These are phyloP conservation scores for Verticillium isaacii DNA, from an alignment of 2,329 filamentous ascomycete genomes.

Conservation along the genomic window DNA sequence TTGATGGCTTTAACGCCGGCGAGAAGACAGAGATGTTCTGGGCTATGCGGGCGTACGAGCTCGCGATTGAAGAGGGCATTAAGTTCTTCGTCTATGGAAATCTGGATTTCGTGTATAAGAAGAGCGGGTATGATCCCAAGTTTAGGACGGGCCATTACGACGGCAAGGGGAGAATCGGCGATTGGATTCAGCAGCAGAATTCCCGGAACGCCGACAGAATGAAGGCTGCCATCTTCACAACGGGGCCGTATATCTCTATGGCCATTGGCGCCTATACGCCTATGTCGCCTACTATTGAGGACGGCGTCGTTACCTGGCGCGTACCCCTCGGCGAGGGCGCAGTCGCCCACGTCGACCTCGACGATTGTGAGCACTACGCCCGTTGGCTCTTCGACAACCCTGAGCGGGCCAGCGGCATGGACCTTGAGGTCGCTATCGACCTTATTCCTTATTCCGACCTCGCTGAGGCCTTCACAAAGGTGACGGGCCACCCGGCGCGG, in stretches of 20 bases:
- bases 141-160: constrained; percentile 44
- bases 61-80: constrained; percentile 36
- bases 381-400: constrained; percentile 44
- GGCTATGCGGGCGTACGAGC: constrained; percentile 35
- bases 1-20: constrained; percentile 48
- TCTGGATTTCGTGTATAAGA: constrained; percentile 44
- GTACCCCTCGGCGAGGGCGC: constrained; percentile 34
- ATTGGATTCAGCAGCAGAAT: constrained; percentile 37
- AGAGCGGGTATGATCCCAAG: constrained; percentile 37
- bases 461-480: constrained; percentile 33
- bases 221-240: constrained; percentile 28
- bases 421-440: constrained; percentile 38
- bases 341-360: constrained; percentile 35
- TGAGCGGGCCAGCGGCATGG: constrained; percentile 34
- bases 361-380: constrained; percentile 41
- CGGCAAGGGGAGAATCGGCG: constrained; percentile 36
- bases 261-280: constrained; percentile 26
- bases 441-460: constrained; percentile 34
- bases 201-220: constrained; percentile 8
- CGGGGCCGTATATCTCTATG: constrained; percentile 44
- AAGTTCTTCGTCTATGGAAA: constrained; percentile 42
- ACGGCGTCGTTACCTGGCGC: constrained; percentile 36
- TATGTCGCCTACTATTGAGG: constrained; percentile 33
- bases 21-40: constrained; percentile 48
- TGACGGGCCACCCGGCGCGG: constrained; percentile 35